These are phyloP conservation scores for Ustilago cynodontis DNA, from an alignment of 1,284 basidiomycete species.

Conservation along the genomic window DNA sequence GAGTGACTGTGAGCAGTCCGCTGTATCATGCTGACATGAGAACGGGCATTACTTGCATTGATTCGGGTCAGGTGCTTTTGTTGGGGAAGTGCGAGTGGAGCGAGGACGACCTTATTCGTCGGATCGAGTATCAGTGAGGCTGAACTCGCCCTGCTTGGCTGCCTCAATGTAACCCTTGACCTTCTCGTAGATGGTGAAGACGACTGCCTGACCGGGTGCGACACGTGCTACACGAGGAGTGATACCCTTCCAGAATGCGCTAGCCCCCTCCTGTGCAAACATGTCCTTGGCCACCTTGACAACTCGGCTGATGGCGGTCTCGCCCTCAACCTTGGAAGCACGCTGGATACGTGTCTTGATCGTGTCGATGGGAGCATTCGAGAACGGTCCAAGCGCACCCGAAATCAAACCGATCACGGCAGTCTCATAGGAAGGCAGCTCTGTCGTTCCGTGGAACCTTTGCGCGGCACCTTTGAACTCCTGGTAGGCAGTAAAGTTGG, in stretches of 20 bases:
- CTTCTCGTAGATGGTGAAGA: constrained; percentile 72
- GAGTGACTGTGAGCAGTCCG: not conserved
- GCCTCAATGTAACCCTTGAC: constrained; percentile 67
- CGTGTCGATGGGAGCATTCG: constrained; percentile 96
- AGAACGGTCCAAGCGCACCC: constrained; percentile 95
- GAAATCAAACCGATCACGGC: constrained; percentile 94
- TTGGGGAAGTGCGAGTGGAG: not conserved
- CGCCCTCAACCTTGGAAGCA: constrained; percentile 80
- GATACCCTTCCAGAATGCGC: constrained; percentile 86
- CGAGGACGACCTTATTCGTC: constrained; percentile 49
- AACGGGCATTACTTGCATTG: no score
- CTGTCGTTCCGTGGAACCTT: constrained; percentile 74
- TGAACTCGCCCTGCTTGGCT: constrained; percentile 62
- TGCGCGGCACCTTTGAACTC: constrained; percentile 89
- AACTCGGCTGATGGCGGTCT: constrained; percentile 81
- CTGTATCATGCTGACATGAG: no score
- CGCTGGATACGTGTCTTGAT: constrained; percentile 92
- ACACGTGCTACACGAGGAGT: constrained; percentile 95
- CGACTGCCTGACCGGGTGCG: constrained; percentile 78
- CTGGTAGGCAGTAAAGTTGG: constrained; percentile 98
- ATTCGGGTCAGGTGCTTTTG: not conserved
- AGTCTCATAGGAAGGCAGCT: constrained; percentile 86
- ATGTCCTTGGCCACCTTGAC: constrained; percentile 85
- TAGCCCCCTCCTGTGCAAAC: constrained; percentile 90
- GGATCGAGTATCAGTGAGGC: constrained; percentile 57